Base-by-base conservation (phyloP, 768 basidiomycete species). In the Phaeotremella skinneri region DNA sequence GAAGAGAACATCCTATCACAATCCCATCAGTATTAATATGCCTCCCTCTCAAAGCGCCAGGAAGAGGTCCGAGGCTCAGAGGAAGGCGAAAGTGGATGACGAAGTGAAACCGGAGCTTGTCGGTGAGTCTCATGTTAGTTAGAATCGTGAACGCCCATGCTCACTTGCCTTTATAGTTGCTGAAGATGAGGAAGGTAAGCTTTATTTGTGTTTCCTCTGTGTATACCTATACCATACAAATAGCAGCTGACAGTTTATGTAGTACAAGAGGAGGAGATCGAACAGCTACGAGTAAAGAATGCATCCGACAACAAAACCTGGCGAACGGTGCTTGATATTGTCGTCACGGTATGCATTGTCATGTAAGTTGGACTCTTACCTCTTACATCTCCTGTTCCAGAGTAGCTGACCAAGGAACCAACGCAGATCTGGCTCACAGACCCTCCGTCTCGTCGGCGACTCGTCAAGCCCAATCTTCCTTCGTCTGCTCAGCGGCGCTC, bases 261-360 rank as follows among this genome's bases (percentile, higher is more conserved):
- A 72, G 67, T 64, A 27, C 70, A 72, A 54, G 70, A 69, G 13
- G 49, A 50, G 1, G 65, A 72, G 59, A 69, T 72, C 25, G 31
- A 37, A 20, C 20, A 51, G 3, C 39, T 72, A 20, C 37, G 58
- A 31, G 26, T 30, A 23, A 58, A 62, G 59, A 72, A 67, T 27
- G 49, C 32, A 0, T 32, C 14, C n/a, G 52, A 61, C 37, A 69
- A 67, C 34, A 53, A 55, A n/a, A 58, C 56, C 39, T 55, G 62
- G 2, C 62, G 65, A 23, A 47, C 30, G 29, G 49, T 59, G 9
- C 53, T 69, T 13, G 67, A 72, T 43, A 39, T 67, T n/a, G 67
- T 60, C 25, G 61, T 72, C 6, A 23, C 64, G 30, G 61, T 49
- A 17, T 52, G 47, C 23, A 27, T 62, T 23, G 41, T 67, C 32